Base-by-base conservation (phyloP, 768 basidiomycete genomes). In the Phlebiopsis flavidoalba region DNA sequence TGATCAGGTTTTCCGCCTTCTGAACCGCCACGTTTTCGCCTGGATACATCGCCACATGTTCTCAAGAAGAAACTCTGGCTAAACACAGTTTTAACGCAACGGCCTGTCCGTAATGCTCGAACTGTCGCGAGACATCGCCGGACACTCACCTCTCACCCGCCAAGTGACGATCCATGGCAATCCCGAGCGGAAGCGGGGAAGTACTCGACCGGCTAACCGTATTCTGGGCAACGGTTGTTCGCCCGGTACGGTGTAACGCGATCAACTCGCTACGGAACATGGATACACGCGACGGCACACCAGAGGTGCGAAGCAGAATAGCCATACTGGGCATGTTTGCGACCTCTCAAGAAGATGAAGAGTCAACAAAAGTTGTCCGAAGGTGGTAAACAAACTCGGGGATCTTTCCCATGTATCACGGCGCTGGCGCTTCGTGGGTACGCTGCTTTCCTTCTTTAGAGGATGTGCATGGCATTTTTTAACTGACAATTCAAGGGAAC, bases 31-130 rank as follows among this genome's bases (percentile, higher is more conserved):
- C 21, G 52, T 17, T 8, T 35, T 60, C 19, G 48, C 49, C 95
- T 93, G 95, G 95, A 11, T 88, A 91, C 71, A 87, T 96, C 57
- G 93, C 92, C 0, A 86, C 93, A 0, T 93, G 91, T 64, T 95
- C 94, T 2, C 72, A 78, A 24, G 73, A n/a, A 79, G 1, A 83
- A 83, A 57, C 72, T 97, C 15, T 88, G 84, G 70, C 73, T 95
- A 15, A 92, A 94, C 72, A 96, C 93, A 0, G 81, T 96, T n/a
- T n/a, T 74, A 96, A 96, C 67, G 94, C 83, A n/a, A 0, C 82
- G 89, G 17, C 85, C 82, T 0, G 91, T 97, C n/a, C 63, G 86
- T 86, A 0, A 80, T 78, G 12, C 71, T 93, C 36, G 87, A 92
- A 63, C 76, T 93, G n/a, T n/a, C n/a, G 1, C 77, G 79, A 3